Evolutionary conservation across 352 stramenopile genomes (phyloP).

Genomic region (Phytophthora gonapodyides): DNA sequence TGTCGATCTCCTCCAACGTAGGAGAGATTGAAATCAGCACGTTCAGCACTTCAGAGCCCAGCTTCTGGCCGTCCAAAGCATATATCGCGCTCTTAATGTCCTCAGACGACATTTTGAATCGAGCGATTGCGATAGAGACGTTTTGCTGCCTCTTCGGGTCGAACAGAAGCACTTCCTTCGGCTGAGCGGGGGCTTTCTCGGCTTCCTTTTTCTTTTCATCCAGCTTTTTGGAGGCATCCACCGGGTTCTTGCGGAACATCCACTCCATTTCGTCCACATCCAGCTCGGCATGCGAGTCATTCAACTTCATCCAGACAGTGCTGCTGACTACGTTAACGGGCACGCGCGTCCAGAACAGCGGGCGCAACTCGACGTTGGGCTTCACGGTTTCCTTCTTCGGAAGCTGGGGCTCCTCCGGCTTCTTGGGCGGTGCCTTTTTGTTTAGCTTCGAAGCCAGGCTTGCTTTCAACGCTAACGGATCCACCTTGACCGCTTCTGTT

Average conservation of each 20-base stretch:
- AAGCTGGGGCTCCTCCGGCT: slow-evolving; percentile 65
- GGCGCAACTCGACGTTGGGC: slow-evolving; percentile 85
- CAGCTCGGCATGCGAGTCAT: slow-evolving; percentile 66
- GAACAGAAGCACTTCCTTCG: slow-evolving; percentile 88
- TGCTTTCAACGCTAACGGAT: slow-evolving; percentile 62
- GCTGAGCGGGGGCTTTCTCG: slow-evolving; percentile 40
- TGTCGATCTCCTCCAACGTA: slow-evolving; percentile 89
- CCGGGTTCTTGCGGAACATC: slow-evolving; percentile 88
- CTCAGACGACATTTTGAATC: slow-evolving; percentile 92
- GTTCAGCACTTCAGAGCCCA: slow-evolving; percentile 86
- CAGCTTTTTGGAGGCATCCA: slow-evolving; percentile 64
- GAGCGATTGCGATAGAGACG: slow-evolving; percentile 97
- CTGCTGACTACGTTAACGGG: slow-evolving; percentile 87
- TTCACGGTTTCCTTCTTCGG: slow-evolving; percentile 89
- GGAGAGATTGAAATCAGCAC: slow-evolving; percentile 90
- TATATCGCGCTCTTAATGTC: slow-evolving; percentile 90
- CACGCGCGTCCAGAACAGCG: slow-evolving; percentile 90
- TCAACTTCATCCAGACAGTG: slow-evolving; percentile 87
- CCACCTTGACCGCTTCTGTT: slow-evolving; percentile 71
- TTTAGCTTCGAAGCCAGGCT: slow-evolving; percentile 61
- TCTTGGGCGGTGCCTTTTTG: slow-evolving; percentile 47
- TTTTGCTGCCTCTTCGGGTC: slow-evolving; percentile 98
- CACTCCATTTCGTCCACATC: slow-evolving; percentile 88
- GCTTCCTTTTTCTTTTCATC: slow-evolving; percentile 85
- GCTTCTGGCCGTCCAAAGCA: slow-evolving; percentile 64